A percentile compares a stretch with the other conserved stretches of the same genome.
These are phyloP conservation scores for Funneliformis caledonium DNA, from an alignment of 371 early-diverging fungal genomes.

Conservation along the genomic window DNA sequence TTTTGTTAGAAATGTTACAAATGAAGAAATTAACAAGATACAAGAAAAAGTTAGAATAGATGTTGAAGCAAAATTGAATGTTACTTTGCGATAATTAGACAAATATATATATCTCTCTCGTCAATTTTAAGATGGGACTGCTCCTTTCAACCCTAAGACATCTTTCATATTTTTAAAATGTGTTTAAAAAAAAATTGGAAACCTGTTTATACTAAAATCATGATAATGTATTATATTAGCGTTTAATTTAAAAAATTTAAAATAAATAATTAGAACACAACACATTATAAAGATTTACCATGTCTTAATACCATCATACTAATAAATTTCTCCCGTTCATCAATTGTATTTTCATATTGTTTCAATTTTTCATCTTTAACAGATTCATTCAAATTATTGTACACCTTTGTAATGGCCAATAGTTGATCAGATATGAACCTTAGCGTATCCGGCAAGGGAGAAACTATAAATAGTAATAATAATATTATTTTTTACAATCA, in stretches of 20 bases:
- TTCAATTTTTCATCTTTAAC: slow-evolving; percentile 1
- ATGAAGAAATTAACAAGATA: slow-evolving; percentile 90
- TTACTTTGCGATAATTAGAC: slow-evolving; percentile 72
- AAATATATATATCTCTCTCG: neutral
- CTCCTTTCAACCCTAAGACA: too few species aligned
- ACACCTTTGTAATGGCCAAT: slow-evolving; percentile 2
- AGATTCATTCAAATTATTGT: neutral
- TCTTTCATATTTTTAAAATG: too few species aligned
- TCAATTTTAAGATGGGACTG: too few species aligned
- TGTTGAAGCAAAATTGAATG: slow-evolving; percentile 70
- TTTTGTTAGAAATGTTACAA: slow-evolving; percentile 77
- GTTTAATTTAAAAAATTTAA: too few species aligned
- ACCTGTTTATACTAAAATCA: too few species aligned
- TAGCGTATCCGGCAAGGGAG: slow-evolving; percentile 13
- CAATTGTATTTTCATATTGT: neutral
- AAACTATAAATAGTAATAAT: neutral
- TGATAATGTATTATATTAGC: too few species aligned
- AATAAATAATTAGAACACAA: too few species aligned
- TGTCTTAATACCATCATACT: slow-evolving; percentile 5
- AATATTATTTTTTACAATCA: neutral
- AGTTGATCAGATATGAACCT: neutral
- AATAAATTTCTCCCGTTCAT: slow-evolving; percentile 24
- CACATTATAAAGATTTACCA: too few species aligned
- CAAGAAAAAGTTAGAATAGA: slow-evolving; percentile 79
- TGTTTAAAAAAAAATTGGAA: too few species aligned